phyloP scores from a whole-genome alignment of 2,329 filamentous ascomycete genomes.

The Chaetomiaceae sp. region DNA sequence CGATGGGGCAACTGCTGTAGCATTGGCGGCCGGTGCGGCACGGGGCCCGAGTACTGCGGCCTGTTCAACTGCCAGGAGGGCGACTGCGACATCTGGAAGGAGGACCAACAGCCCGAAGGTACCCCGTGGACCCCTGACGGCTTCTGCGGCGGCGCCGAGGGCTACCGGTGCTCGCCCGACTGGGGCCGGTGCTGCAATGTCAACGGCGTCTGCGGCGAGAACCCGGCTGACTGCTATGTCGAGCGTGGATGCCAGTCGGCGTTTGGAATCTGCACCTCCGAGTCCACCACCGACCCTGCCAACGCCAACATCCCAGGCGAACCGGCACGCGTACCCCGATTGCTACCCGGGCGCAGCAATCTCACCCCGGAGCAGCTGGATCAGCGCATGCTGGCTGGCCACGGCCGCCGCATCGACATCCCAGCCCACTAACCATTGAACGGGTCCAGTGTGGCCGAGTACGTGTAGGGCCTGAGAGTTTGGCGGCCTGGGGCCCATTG shows the following conservation, averaged over 20 bases:
- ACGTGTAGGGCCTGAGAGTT: background rate
- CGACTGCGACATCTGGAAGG: conserved; percentile 1
- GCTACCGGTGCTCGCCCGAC: conserved; percentile 1
- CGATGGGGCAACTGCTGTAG: conserved; percentile 33
- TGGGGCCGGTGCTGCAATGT: conserved; percentile 1
- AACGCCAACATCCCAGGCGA: background rate
- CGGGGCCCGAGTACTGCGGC: background rate
- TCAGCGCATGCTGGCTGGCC: background rate
- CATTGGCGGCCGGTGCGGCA: conserved; percentile 20
- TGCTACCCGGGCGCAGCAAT: background rate
- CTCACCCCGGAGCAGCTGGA: background rate
- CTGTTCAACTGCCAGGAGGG: background rate
- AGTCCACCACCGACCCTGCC: background rate
- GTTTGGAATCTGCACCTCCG: conserved; percentile 2
- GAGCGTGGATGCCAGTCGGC: conserved; percentile 2
- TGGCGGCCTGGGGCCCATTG: background rate
- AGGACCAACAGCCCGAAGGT: conserved; percentile 4
- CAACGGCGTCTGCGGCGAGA: conserved; percentile 1
- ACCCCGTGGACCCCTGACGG: conserved; percentile 4
- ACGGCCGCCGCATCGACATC: background rate
- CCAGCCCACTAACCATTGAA: background rate
- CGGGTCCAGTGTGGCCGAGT: background rate
- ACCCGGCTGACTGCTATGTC: conserved; percentile 3
- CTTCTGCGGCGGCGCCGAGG: background rate
- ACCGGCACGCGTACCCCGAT: background rate